Conservation (phyloP, 139 green algal species). For the Pleodorina starrii region DNA sequence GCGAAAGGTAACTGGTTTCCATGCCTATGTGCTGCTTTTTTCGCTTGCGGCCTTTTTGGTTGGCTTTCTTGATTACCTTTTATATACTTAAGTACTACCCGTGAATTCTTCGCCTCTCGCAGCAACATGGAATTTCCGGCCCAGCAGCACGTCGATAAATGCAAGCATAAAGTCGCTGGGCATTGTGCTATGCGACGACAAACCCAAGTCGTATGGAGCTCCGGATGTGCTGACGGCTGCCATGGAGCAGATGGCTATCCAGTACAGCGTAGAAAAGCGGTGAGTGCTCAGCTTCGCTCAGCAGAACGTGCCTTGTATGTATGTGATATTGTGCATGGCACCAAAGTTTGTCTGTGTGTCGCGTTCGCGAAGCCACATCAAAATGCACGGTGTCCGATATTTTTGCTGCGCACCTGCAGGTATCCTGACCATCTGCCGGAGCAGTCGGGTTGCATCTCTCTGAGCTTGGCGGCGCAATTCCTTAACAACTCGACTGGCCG, state of each 20-base stretch:
- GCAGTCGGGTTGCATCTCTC: constrained; percentile 46
- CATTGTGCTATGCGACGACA: constrained; percentile 89
- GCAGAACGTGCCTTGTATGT: no score
- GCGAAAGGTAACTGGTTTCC: neutral
- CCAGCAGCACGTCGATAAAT: constrained; percentile 58
- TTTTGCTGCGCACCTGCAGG: constrained; percentile 30
- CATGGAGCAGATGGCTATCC: constrained; percentile 3
- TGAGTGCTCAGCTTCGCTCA: no score
- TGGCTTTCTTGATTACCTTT: no score
- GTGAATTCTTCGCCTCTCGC: no score
- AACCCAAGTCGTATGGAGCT: constrained; percentile 85
- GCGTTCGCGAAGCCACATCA: neutral
- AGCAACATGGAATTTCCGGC: constrained; percentile 57
- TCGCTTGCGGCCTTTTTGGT: no score
- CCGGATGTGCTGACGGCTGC: constrained; percentile 84
- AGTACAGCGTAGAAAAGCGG: constrained; percentile 30
- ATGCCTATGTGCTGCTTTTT: no score
- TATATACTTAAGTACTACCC: no score
- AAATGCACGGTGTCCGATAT: neutral
- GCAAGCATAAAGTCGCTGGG: constrained; percentile 46
- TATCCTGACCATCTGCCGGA: constrained; percentile 56
- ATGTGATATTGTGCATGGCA: neutral
- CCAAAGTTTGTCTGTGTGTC: neutral
- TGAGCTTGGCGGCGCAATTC: constrained; percentile 69
- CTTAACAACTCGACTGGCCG: constrained; percentile 83